Conservation (phyloP, 83 land plant genomes). For the Diphasiastrum complanatum region DNA sequence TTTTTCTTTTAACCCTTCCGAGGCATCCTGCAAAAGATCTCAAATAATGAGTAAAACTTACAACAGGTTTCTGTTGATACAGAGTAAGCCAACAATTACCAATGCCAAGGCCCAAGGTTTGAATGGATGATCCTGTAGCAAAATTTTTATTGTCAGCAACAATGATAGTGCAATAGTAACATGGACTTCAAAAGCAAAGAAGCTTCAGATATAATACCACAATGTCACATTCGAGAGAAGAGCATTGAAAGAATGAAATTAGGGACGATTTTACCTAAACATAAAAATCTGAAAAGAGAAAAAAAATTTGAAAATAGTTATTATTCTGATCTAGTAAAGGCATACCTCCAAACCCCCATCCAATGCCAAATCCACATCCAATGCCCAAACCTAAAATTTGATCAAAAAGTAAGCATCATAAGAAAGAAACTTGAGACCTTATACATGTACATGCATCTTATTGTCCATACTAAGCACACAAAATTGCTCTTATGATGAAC, state of each 20-base stretch:
- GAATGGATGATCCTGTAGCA: slow-evolving; percentile 55
- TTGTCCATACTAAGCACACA: too few species aligned
- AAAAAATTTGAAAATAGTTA: too few species aligned
- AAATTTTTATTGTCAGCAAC: too few species aligned
- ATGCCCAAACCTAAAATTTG: slow-evolving; percentile 44
- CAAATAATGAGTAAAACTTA: too few species aligned
- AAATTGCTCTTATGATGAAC: too few species aligned
- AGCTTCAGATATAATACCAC: background rate
- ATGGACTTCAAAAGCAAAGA: slow-evolving; percentile 4
- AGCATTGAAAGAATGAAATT: too few species aligned
- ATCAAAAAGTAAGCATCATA: slow-evolving; percentile 1
- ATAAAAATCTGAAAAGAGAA: background rate
- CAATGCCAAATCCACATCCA: slow-evolving; percentile 69
- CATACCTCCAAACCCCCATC: slow-evolving; percentile 76
- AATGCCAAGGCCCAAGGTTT: slow-evolving; percentile 46
- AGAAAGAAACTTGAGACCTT: background rate
- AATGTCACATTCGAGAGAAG: too few species aligned
- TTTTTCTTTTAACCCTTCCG: too few species aligned
- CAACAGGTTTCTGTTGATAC: too few species aligned
- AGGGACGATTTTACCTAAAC: background rate
- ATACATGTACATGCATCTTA: too few species aligned
- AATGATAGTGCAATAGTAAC: slow-evolving; percentile 14
- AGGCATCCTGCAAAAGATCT: too few species aligned
- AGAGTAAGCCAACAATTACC: slow-evolving; percentile 23
- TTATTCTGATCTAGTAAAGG: background rate